Percentiles rank a stretch among this genome's conserved stretches.
phyloP scores from a whole-genome alignment of 495 filamentous ascomycete genomes.

The Aspergillus egyptiacus region DNA sequence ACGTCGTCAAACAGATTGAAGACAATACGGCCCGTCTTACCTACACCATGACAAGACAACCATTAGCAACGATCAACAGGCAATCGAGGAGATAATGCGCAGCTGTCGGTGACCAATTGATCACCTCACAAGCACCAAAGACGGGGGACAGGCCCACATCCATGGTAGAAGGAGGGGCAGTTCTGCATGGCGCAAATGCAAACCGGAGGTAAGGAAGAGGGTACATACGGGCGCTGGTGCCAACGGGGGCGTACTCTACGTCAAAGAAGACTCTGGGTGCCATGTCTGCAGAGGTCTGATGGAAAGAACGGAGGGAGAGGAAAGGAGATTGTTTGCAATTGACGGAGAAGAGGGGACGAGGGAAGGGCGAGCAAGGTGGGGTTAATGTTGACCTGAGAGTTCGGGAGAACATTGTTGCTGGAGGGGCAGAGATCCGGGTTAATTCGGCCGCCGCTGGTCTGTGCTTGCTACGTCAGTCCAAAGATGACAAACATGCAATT shows the following conservation, averaged over 20 bases:
- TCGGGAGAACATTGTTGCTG: constrained; percentile 49
- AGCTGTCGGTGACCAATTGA: not conserved
- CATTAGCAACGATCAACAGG: constrained; percentile 3
- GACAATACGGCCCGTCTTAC: constrained; percentile 72
- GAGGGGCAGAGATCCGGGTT: constrained; percentile 31
- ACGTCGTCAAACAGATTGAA: constrained; percentile 84
- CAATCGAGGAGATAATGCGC: not conserved
- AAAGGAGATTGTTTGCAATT: constrained; percentile 39
- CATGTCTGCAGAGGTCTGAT: constrained; percentile 60
- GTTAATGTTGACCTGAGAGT: constrained; percentile 41
- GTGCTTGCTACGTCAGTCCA: constrained; percentile 22
- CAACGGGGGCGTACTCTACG: constrained; percentile 51
- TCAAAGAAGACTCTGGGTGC: constrained; percentile 61
- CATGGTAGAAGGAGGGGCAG: constrained; percentile 14
- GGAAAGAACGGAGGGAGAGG: constrained; percentile 52
- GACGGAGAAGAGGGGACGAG: constrained; percentile 39
- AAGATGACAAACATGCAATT: constrained; percentile 20
- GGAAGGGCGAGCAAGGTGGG: constrained; percentile 40
- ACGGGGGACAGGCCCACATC: constrained; percentile 9
- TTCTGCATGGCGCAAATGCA: not conserved
- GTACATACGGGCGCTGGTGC: constrained; percentile 57
- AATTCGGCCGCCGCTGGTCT: constrained; percentile 22
- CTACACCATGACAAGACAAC: constrained; percentile 35
- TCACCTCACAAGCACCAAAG: constrained; percentile 4
- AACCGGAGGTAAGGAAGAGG: not conserved